Percentiles rank a stretch among this genome's conserved stretches.
Conservation (phyloP, 345 rosid species). For the Erucastrum elatum region DNA sequence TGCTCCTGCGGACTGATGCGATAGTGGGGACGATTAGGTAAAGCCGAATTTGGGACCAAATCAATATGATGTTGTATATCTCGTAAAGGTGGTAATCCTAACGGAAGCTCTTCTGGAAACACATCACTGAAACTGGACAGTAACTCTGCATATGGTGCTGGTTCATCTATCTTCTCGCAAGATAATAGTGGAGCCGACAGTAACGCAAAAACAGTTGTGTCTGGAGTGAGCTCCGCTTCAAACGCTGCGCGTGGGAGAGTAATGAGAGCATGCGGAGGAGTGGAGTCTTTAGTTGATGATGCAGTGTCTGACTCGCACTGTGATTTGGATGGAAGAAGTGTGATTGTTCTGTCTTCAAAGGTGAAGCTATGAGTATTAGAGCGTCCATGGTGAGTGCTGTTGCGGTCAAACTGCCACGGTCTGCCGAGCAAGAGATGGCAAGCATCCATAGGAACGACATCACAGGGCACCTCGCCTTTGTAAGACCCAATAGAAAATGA, state of each 20-base stretch:
- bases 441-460: neutral
- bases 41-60: neutral
- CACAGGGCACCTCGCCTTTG: neutral
- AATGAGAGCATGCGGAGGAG: no score
- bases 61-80: neutral
- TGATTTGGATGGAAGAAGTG: neutral
- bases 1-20: neutral
- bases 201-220: no score
- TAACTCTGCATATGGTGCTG: no score
- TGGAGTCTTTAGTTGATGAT: no score
- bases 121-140: neutral
- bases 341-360: neutral
- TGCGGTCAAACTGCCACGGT: neutral
- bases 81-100: neutral
- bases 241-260: no score
- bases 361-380: neutral
- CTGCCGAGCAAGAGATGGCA: neutral
- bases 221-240: no score
- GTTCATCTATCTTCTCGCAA: no score
- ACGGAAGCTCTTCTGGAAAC: neutral
- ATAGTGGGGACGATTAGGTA: neutral
- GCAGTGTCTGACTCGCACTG: no score
- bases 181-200: no score
- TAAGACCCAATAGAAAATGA: neutral
- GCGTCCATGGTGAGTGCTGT: neutral